Evolutionary conservation across 495 filamentous ascomycete species (phyloP).

Genomic region (Neurospora discreta): DNA sequence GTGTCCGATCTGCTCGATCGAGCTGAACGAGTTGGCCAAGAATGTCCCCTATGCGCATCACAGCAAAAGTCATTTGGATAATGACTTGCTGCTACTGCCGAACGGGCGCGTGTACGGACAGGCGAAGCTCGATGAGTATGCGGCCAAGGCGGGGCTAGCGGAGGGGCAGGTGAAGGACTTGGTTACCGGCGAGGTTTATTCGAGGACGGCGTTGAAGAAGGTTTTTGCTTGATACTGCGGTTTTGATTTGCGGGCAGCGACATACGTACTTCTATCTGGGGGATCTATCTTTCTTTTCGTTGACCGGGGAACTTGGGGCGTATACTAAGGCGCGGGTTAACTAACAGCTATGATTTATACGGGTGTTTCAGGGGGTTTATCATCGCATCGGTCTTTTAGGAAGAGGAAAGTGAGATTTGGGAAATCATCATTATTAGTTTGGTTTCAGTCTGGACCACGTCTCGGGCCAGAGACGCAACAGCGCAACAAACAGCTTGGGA

Average conservation of each 20-base stretch:
- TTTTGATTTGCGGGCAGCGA: background rate
- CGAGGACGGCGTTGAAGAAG: constrained; percentile 57
- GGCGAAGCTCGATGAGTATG: constrained; percentile 60
- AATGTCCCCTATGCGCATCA: constrained; percentile 91
- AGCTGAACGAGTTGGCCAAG: constrained; percentile 82
- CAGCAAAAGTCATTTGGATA: constrained; percentile 72
- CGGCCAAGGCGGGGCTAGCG: constrained; percentile 57
- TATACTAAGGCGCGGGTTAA: background rate
- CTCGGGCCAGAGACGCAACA: background rate
- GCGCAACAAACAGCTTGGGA: background rate
- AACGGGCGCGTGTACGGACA: constrained; percentile 80
- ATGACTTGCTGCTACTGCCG: constrained; percentile 79
- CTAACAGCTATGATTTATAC: background rate
- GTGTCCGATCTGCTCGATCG: constrained; percentile 90
- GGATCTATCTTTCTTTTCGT: background rate
- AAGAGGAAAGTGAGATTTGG: background rate
- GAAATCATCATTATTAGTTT: background rate
- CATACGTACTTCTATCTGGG: background rate
- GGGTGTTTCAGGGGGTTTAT: background rate
- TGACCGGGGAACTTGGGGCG: background rate
- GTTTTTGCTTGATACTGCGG: constrained; percentile 49
- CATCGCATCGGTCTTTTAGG: background rate
- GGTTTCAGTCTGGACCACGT: background rate
- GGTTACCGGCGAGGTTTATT: constrained; percentile 58
- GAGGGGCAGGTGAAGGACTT: constrained; percentile 69